Evolutionary conservation across 257 asterid genomes (phyloP).

Genomic region (Jasminum sambac): DNA sequence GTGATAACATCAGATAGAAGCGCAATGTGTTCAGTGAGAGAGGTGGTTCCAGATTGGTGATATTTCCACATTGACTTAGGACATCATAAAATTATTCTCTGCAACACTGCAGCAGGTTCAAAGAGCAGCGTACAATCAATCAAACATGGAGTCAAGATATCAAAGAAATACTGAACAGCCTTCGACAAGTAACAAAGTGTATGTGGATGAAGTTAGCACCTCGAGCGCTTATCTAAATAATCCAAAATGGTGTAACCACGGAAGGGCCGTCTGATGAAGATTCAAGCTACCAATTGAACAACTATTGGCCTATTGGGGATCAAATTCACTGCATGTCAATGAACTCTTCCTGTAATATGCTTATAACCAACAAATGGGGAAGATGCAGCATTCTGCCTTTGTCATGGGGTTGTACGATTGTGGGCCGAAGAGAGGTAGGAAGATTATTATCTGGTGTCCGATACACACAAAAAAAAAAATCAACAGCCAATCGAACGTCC

Average conservation of each 20-base stretch:
- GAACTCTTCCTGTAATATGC: constrained; percentile 59
- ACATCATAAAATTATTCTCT: too few relatives aligned
- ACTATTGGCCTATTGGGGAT: constrained; percentile 70
- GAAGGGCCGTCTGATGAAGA: constrained; percentile 98
- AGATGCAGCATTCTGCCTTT: constrained; percentile 68
- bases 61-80: too few relatives aligned
- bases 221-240: constrained; percentile 62
- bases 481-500: too few relatives aligned
- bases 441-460: too few relatives aligned
- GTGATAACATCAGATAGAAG: too few relatives aligned
- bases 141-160: constrained; percentile 51
- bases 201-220: constrained; percentile 43
- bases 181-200: constrained; percentile 49
- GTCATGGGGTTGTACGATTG: constrained; percentile 94
- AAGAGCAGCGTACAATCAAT: constrained; percentile 37
- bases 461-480: too few relatives aligned
- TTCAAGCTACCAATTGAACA: constrained; percentile 72
- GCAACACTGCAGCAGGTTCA: constrained; percentile 44
- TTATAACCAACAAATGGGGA: constrained; percentile 77
- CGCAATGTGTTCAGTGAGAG: too few relatives aligned
- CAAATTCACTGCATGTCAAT: constrained; percentile 59
- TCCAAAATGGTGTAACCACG: constrained; percentile 49
- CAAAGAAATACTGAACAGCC: constrained; percentile 42
- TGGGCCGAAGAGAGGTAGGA: constrained; percentile 79
- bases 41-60: too few relatives aligned